phyloP scores from a whole-genome alignment of 352 stramenopile species.

The Lagenidium giganteum region DNA sequence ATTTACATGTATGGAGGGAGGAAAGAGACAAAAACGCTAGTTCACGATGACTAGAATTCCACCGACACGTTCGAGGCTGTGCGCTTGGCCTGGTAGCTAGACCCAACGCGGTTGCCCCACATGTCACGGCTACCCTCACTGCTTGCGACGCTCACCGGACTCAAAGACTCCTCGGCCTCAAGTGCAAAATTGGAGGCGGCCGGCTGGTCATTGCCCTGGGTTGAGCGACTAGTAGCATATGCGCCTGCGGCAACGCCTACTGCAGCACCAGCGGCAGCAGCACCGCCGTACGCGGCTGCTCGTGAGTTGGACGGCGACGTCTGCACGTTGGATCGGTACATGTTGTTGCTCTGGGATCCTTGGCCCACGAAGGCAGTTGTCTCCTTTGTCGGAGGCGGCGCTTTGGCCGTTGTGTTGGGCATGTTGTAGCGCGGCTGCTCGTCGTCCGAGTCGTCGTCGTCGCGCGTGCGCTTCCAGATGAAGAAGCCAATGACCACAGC shows the following conservation, averaged over 20 bases:
- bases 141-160: slow-evolving; percentile 3
- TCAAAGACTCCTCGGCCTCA: background rate
- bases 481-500: slow-evolving; percentile 52
- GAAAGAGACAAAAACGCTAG: too few species aligned
- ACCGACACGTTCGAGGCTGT: slow-evolving; percentile 51
- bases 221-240: background rate
- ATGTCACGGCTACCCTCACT: slow-evolving; percentile 27
- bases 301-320: slow-evolving; percentile 8
- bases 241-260: background rate
- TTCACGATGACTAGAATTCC: slow-evolving; percentile 32
- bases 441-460: slow-evolving; percentile 60
- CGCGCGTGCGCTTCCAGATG: slow-evolving; percentile 46
- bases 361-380: background rate
- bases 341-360: background rate
- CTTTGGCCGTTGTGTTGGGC: slow-evolving; percentile 12
- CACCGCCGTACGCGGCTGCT: slow-evolving; percentile 3
- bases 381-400: background rate
- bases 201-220: background rate
- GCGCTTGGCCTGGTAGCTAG: slow-evolving; percentile 34
- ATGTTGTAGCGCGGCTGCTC: slow-evolving; percentile 28
- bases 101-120: slow-evolving; percentile 30
- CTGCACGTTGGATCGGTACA: slow-evolving; percentile 4
- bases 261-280: slow-evolving; percentile 1
- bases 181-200: background rate
- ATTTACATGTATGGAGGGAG: too few species aligned